Conservation (phyloP, 345 rosid genomes). For the Gynandropsis gynandra region DNA sequence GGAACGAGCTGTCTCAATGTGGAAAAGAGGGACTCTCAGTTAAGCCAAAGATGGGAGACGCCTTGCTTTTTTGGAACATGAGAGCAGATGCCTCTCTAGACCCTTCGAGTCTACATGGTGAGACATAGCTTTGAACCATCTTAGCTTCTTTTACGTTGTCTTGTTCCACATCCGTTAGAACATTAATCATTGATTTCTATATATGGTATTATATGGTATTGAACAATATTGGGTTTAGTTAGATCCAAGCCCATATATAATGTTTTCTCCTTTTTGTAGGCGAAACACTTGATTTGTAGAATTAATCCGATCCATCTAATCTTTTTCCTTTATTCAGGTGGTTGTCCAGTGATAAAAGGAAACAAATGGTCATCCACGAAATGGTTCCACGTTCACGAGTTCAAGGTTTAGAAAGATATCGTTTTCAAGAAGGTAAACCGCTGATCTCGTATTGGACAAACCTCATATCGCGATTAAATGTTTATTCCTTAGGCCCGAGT, state of each 20-base stretch:
- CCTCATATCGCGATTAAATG: too few species aligned
- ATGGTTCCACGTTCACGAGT: slow-evolving; percentile 77
- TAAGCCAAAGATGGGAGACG: slow-evolving; percentile 83
- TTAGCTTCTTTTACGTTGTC: not conserved
- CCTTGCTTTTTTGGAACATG: slow-evolving; percentile 89
- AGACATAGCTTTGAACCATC: slow-evolving; percentile 13
- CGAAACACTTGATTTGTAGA: too few species aligned
- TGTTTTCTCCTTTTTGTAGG: too few species aligned
- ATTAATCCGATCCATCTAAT: not conserved
- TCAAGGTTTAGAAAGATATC: slow-evolving; percentile 23
- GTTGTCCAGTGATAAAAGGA: slow-evolving; percentile 85
- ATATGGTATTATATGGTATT: too few species aligned
- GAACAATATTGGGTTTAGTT: too few species aligned
- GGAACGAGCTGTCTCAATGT: slow-evolving; percentile 76
- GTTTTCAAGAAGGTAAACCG: slow-evolving; percentile 13
- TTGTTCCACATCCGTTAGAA: not conserved
- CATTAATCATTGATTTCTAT: too few species aligned
- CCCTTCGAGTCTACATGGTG: slow-evolving; percentile 83
- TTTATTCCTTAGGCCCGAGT: not conserved
- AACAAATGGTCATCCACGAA: slow-evolving; percentile 95
- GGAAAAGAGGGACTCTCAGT: slow-evolving; percentile 72
- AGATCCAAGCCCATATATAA: too few species aligned
- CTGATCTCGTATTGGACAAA: too few species aligned
- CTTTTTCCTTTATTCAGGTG: slow-evolving; percentile 39
- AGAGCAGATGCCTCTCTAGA: slow-evolving; percentile 67